These are phyloP conservation scores for Lodderomyces parapsilosis DNA, from an alignment of 1,139 yeast species.

Conservation along the genomic window DNA sequence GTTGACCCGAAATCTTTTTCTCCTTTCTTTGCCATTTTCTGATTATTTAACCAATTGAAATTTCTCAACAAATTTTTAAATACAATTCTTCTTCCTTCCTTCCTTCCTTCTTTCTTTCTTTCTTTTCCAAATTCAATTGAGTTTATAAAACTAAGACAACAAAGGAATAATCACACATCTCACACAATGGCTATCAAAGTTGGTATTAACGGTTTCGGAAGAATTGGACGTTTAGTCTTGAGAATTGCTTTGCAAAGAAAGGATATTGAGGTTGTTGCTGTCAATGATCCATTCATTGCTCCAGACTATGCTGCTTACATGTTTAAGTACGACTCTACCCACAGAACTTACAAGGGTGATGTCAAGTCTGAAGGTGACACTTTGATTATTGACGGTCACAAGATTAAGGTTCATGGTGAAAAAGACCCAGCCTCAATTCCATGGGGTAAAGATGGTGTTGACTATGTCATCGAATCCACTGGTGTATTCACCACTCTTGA, in stretches of 20 bases:
- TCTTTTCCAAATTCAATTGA: conserved; percentile 7
- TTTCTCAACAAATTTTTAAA: neutral
- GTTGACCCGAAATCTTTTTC: neutral
- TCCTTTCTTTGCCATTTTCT: neutral
- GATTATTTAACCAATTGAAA: conserved; percentile 2
- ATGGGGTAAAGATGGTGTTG: conserved; percentile 79
- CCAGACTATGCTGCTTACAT: conserved; percentile 84
- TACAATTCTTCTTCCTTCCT: neutral
- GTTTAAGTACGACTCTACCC: conserved; percentile 89
- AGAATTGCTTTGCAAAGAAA: conserved; percentile 72
- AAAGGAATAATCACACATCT: conserved; percentile 5
- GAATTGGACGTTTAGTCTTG: conserved; percentile 84
- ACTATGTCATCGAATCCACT: conserved; percentile 82
- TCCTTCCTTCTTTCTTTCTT: conserved; percentile 4
- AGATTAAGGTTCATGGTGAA: conserved; percentile 70
- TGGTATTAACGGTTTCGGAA: conserved; percentile 90
- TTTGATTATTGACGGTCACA: conserved; percentile 66
- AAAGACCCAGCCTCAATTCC: conserved; percentile 78
- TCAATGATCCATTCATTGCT: conserved; percentile 82
- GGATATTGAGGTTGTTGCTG: conserved; percentile 74
- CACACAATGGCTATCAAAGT: conserved; percentile 43
- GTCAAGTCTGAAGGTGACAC: conserved; percentile 57
- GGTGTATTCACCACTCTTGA: conserved; percentile 82
- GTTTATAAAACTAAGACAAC: conserved; percentile 7
- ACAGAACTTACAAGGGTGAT: conserved; percentile 72